Evolutionary conservation across 2,329 filamentous ascomycete species (phyloP), one percentile per base, ranked within the genome.

Genomic region (Endoconidiophora laricicola): DNA sequence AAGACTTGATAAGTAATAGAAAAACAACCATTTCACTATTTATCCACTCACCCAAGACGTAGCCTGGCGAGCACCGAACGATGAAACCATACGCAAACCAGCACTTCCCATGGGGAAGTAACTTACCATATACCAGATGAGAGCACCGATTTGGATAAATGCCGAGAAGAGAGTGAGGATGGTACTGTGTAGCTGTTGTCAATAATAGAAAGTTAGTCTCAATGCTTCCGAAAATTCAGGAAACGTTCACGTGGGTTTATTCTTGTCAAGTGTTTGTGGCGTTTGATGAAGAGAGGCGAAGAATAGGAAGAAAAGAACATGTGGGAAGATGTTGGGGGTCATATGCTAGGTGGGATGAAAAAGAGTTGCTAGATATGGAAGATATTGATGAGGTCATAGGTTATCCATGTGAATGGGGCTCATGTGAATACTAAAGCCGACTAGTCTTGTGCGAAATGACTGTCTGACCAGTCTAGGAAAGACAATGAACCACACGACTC

Each of bases 61-160:
- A 37, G 93, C 84, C 60, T 88, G 77, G 61, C 81, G 81, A 18
- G 83, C 85, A 20, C 90, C 91, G 61, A 94, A 91, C 2, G 79
- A 79, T 41, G 87, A 86, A 52, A 87, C 87, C 57, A 94, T 78
- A 53, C 90, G 81, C 56, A 98, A 68, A 40, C 91, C 86, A 50
- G 81, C 84, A 52, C 84, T 85, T 39, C 91, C 91, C 88, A 96
- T 94, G 23, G 91, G 91, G 60, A 96, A 96, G 65, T 98, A 98
- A 66, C 86, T 94, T 64, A 96, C 80, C 44, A 95, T 73, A 67
- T 96, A 96, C 90, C 90, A 96, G 44, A 86, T 56, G 56, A 96
- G 70, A 55, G 83, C 84, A 48, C 81, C 79, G 49, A 96, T 72
- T 63, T 98, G 91, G 57, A 88, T 69, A 54, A 95, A 73, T 54